Base-by-base conservation (phyloP, 352 stramenopile species). In the Phytophthora citrophthora region DNA sequence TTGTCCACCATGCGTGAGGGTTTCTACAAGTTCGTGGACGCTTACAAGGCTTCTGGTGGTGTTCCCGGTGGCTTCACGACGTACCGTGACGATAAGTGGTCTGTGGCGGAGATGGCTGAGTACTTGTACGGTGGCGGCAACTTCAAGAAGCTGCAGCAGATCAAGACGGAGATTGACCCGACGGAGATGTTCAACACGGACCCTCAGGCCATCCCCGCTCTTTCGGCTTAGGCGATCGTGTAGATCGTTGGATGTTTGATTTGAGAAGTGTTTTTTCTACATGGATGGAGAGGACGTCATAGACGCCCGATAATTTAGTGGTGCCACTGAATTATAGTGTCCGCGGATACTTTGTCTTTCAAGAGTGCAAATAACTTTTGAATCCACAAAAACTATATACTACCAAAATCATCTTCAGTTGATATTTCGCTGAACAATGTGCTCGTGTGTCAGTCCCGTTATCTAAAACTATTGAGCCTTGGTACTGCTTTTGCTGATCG, bases 111-210 rank as follows among this genome's bases (percentile, higher is more conserved):
- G 47, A 69, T 62, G 46, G 61, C 61, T 16, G 47, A 69, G 31
- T 69, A 64, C 46, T 38, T 69, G 32, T 69, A 60, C 47, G 61
- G 61, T 15, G 61, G 61, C 13, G 53, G 53, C 24, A 69, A 69
- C 61, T 71, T 61, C 39, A 29, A 53, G 20, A 57, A 57, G 36
- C 44, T 71, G 46, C 63, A 71, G 63, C 54, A 54, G 63, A 71
- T 71, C 50, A 71, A 71, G 55, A 71, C 55, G 8, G 16, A 62
- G 44, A 60, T 65, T 24, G 63, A 71, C 38, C 50, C 55, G 27
- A 27, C 54, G 4, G 63, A 66, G 43, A 61, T 71, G 55, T 70
- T 70, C 54, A 70, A 70, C 54, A 65, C 62, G 27, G 62, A 70
- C 48, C 48, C 54, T 3, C 62, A 72, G 56, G 64, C 56, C 31